phyloP scores from a whole-genome alignment of 2,329 filamentous ascomycete species.

The Dactylellina drechsleri region DNA sequence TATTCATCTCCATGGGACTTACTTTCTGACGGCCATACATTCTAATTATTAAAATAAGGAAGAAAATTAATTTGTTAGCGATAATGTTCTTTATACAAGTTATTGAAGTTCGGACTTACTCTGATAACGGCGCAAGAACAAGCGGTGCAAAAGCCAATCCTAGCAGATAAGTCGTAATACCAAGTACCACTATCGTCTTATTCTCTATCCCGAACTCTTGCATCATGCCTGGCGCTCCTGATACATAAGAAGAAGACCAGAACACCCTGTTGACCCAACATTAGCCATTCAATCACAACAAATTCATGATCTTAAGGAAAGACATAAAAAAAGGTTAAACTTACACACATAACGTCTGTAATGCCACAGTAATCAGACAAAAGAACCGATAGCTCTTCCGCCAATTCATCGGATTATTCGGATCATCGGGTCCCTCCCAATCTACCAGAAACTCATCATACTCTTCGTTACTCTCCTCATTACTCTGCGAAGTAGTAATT shows the following conservation, averaged over 20 bases:
- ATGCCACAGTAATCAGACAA: conserved; percentile 68
- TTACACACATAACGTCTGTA: conserved; percentile 68
- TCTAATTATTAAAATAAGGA: not conserved
- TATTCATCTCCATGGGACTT: no score
- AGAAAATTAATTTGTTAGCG: not conserved
- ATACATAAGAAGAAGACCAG: conserved; percentile 82
- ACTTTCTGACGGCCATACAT: conserved; percentile 72
- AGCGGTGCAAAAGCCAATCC: conserved; percentile 78
- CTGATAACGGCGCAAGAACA: conserved; percentile 77
- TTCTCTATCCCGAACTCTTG: conserved; percentile 71
- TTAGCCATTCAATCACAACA: conserved; percentile 59
- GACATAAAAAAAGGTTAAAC: conserved; percentile 56
- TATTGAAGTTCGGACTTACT: conserved; percentile 61
- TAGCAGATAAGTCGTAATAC: conserved; percentile 80
- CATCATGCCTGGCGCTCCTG: conserved; percentile 65
- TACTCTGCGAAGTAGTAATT: conserved; percentile 15
- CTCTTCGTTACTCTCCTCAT: conserved; percentile 19
- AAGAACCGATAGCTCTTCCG: conserved; percentile 68
- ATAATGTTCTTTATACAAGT: not conserved
- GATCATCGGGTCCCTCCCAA: conserved; percentile 58
- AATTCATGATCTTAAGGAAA: conserved; percentile 57
- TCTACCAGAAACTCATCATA: conserved; percentile 53
- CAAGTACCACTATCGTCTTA: conserved; percentile 74
- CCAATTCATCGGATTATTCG: conserved; percentile 71
- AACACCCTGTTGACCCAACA: conserved; percentile 66